Base-by-base conservation (phyloP, 805 yeast genomes). In the Kodamaea hsintzibuensis region DNA sequence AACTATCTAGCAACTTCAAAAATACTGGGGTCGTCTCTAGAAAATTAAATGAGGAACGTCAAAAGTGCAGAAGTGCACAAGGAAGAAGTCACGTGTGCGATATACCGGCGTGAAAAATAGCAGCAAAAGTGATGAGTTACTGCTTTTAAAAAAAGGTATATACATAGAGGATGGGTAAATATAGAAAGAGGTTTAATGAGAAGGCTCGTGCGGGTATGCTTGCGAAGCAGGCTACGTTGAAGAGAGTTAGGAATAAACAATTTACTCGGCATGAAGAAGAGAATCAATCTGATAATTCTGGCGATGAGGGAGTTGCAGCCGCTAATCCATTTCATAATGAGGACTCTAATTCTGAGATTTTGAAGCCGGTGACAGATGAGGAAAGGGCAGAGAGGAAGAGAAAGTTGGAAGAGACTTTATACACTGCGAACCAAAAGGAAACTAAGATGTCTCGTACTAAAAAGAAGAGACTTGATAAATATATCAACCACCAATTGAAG, bases 401-500 rank as follows among this genome's bases (percentile, higher is more conserved):
- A 49, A 82, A 81, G 57, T 65, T 92, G 47, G 82, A 76, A 52
- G 80, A 85, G 55, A 79, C 82, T 25, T 69, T 84, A 7, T 74
- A 88, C 53, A 69, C 78, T 25, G 86, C 89, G 44, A 79, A 79
- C 52, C 59, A 63, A 19, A 75, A 81, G 52, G 93, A 89, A 55
- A 65, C 85, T 12, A 91, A 91, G 64, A 69, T 89, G 38, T 84
- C 92, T 0, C 75, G 83, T 49, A 80, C 86, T 48, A 88, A 93
- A 74, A 82, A 78, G 77, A 81, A 88, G 73, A 74, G 98, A 54
- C 72, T 93, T 44, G 98, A 93, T 57, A 93, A 93, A 69, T 93
- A 91, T 69, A 91, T 93, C 39, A 96, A 91, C 55, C 96, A 89
- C 71, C 97, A 91, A 67, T 65, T 91, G 61, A 88, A 87, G 63